phyloP scores from a whole-genome alignment of 345 rosid species.

The Rhizophora apiculata region DNA sequence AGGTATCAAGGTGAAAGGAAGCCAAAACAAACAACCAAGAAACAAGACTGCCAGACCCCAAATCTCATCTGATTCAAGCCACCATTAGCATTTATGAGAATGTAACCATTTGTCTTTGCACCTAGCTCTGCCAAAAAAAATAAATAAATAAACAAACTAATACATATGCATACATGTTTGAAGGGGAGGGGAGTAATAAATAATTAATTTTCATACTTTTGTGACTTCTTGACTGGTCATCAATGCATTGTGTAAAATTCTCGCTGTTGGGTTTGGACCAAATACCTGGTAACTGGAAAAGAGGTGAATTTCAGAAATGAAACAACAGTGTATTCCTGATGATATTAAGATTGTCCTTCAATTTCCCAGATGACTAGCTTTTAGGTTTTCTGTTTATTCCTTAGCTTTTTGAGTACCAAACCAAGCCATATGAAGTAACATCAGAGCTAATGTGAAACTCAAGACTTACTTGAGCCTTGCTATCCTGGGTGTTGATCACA shows the following conservation, averaged over 20 bases:
- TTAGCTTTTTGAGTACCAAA: neutral
- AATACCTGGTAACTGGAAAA: conserved; percentile 65
- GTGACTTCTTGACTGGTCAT: conserved; percentile 43
- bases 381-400: neutral
- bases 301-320: conserved; percentile 14
- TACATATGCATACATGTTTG: neutral
- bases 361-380: neutral
- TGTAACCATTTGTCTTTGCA: conserved; percentile 72
- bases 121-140: conserved; percentile 52
- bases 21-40: conserved; percentile 19
- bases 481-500: conserved; percentile 22
- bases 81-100: conserved; percentile 88
- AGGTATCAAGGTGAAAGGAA: conserved; percentile 1
- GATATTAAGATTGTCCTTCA: neutral
- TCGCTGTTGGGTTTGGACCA: conserved; percentile 82
- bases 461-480: conserved; percentile 54
- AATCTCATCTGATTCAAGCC: conserved; percentile 99
- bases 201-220: conserved; percentile 51
- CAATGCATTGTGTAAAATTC: conserved; percentile 74
- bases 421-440: neutral
- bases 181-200: neutral
- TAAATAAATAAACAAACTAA: neutral
- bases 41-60: conserved; percentile 80
- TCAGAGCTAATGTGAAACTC: conserved; percentile 8
- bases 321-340: conserved; percentile 1